Percentiles rank a stretch among this genome's conserved stretches.
phyloP scores from a whole-genome alignment of 148 eudicot genomes.

The Vaccinium darrowii region DNA sequence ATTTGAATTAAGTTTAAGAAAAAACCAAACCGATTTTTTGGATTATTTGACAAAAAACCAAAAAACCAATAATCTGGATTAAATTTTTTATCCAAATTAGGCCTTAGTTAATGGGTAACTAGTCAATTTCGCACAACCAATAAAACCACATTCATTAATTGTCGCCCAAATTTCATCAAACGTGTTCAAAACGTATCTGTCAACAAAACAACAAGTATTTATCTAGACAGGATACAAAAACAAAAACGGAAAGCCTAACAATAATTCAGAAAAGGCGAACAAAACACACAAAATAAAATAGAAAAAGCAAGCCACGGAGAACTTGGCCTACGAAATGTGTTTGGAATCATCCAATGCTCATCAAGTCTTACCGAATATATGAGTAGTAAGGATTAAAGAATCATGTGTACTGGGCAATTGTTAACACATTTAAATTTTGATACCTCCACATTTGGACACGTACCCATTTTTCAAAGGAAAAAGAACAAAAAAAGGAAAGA shows the following conservation, averaged over 20 bases:
- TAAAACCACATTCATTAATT: neutral
- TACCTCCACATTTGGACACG: neutral
- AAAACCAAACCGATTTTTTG: no score
- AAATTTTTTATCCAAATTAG: no score
- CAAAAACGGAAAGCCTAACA: neutral
- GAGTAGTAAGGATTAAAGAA: no score
- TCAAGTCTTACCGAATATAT: neutral
- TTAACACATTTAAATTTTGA: neutral
- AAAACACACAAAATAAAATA: no score
- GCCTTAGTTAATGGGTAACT: neutral
- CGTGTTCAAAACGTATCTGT: neutral
- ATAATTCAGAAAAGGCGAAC: no score
- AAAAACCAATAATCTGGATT: no score
- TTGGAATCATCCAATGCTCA: neutral
- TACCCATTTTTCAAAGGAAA: neutral
- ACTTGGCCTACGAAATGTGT: neutral
- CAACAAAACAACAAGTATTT: neutral
- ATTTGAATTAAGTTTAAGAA: no score
- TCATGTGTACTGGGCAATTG: neutral
- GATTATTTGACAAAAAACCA: no score
- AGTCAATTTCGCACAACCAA: slow-evolving; percentile 1
- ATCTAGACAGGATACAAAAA: neutral
- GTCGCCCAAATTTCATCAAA: neutral
- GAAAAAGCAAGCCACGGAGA: no score
- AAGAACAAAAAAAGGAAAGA: neutral